Evolutionary conservation across 2,329 filamentous ascomycete species (phyloP).

Genomic region (Apiospora saccharicola): DNA sequence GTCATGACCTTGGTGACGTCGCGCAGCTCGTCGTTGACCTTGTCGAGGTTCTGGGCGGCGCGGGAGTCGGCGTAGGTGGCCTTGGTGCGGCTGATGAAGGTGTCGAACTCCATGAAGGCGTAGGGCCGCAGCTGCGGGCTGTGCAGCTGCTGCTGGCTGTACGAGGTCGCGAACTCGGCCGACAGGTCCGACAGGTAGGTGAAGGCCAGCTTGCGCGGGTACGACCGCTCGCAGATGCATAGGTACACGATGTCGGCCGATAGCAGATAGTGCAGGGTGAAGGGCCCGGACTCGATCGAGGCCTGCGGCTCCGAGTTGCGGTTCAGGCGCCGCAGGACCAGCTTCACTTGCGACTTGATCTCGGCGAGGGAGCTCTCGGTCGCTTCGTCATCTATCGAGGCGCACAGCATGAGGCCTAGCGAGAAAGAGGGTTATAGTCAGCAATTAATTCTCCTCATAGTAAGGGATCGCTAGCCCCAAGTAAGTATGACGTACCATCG

Average conservation of each 20-base stretch:
- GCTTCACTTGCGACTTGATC: constrained; percentile 89
- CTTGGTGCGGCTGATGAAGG: constrained; percentile 92
- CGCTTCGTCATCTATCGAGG: constrained; percentile 91
- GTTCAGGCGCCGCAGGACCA: constrained; percentile 86
- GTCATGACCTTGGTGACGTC: constrained; percentile 99
- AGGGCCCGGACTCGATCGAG: constrained; percentile 83
- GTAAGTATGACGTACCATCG: constrained; percentile 68
- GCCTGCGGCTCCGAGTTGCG: constrained; percentile 91
- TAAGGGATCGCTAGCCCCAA: constrained; percentile 25
- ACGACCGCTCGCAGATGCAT: constrained; percentile 90
- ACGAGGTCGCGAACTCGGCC: constrained; percentile 88
- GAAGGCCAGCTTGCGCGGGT: constrained; percentile 97
- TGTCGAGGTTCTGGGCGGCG: constrained; percentile 90
- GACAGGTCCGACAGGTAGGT: constrained; percentile 95
- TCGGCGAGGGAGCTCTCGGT: constrained; percentile 81
- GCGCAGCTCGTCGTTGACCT: constrained; percentile 94
- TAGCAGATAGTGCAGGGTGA: constrained; percentile 91
- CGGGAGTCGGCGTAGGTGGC: constrained; percentile 93
- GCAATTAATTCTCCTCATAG: background rate
- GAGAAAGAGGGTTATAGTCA: background rate
- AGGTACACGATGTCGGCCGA: constrained; percentile 86
- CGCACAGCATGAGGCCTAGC: constrained; percentile 89
- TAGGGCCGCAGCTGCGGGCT: constrained; percentile 83
- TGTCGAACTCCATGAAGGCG: constrained; percentile 98
- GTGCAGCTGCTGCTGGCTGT: constrained; percentile 77